A percentile compares a stretch with the other conserved stretches of the same genome.
These are phyloP conservation scores for Pythium brassicae DNA, from an alignment of 352 stramenopile genomes.

Conservation along the genomic window DNA sequence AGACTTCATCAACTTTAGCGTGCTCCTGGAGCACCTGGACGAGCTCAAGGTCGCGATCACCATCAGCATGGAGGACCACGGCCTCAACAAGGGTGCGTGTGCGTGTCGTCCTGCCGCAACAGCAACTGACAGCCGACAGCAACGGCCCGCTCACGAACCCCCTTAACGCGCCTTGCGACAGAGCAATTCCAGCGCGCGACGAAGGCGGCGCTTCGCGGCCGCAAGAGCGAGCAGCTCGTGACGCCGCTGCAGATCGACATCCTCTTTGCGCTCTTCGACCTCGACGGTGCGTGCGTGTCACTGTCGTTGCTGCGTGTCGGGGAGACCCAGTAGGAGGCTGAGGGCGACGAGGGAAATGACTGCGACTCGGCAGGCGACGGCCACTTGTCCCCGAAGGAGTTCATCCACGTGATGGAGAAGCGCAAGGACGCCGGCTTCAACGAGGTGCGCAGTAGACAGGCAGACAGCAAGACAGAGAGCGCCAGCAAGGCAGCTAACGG, in stretches of 20 bases:
- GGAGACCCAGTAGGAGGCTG: too few species aligned
- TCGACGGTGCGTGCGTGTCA: conserved; percentile 38
- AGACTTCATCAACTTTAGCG: conserved; percentile 83
- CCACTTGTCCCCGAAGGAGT: conserved; percentile 73
- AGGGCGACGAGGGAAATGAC: not conserved
- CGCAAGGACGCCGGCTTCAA: conserved; percentile 81
- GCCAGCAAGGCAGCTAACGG: too few species aligned
- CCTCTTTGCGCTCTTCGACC: conserved; percentile 79
- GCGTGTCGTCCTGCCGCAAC: too few species aligned
- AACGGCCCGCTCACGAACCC: too few species aligned
- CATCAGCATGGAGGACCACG: conserved; percentile 76
- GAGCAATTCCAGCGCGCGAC: conserved; percentile 79
- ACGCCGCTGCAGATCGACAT: conserved; percentile 84
- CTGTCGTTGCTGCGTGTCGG: too few species aligned
- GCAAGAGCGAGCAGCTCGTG: conserved; percentile 54
- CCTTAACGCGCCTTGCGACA: too few species aligned
- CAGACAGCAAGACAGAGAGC: too few species aligned
- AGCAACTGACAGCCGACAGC: too few species aligned
- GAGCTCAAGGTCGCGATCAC: conserved; percentile 84
- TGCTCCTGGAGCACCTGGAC: conserved; percentile 78
- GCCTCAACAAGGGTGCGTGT: conserved; percentile 69
- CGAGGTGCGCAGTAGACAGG: conserved; percentile 37
- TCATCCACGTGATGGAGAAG: conserved; percentile 86
- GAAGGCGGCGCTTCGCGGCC: conserved; percentile 51
- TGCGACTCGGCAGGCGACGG: conserved; percentile 42